These are phyloP conservation scores for Aspergillus chevalieri DNA, from an alignment of 2,329 filamentous ascomycete species.

Conservation along the genomic window DNA sequence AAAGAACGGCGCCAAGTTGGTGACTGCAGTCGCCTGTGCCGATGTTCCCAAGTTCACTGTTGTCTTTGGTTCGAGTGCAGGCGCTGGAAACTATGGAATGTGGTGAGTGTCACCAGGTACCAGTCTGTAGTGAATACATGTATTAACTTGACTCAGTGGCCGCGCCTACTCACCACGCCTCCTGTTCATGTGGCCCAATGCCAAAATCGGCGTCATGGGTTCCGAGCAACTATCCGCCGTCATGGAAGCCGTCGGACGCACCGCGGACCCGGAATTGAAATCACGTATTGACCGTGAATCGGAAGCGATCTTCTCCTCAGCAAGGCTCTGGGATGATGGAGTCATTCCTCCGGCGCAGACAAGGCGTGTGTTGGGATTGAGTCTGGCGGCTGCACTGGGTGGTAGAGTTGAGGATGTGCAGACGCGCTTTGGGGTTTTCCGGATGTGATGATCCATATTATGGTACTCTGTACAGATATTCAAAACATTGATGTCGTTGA, in stretches of 20 bases:
- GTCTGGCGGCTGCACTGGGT: slow-evolving; percentile 64
- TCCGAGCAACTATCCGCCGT: slow-evolving; percentile 84
- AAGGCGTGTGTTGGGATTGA: slow-evolving; percentile 63
- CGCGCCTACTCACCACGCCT: slow-evolving; percentile 87
- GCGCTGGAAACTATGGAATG: slow-evolving; percentile 98
- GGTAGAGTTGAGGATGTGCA: slow-evolving; percentile 59
- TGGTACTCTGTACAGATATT: neutral
- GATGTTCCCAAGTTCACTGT: slow-evolving; percentile 96
- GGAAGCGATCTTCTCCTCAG: slow-evolving; percentile 80
- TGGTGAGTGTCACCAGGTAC: slow-evolving; percentile 47
- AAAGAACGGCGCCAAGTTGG: slow-evolving; percentile 95
- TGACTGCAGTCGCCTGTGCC: slow-evolving; percentile 89
- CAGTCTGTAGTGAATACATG: slow-evolving; percentile 2
- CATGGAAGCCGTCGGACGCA: slow-evolving; percentile 89
- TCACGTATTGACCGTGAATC: slow-evolving; percentile 84
- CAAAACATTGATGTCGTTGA: no score
- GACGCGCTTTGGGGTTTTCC: slow-evolving; percentile 71
- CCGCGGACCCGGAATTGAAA: slow-evolving; percentile 71
- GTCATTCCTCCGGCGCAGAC: slow-evolving; percentile 74
- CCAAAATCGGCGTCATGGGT: slow-evolving; percentile 95
- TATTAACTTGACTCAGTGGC: slow-evolving; percentile 48
- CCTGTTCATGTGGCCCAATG: slow-evolving; percentile 96
- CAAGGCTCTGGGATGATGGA: slow-evolving; percentile 85
- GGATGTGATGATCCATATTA: slow-evolving; percentile 55
- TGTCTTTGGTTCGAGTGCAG: slow-evolving; percentile 86